Base-by-base conservation (phyloP, 148 eudicot genomes). In the Rhododendron kiyosumense region DNA sequence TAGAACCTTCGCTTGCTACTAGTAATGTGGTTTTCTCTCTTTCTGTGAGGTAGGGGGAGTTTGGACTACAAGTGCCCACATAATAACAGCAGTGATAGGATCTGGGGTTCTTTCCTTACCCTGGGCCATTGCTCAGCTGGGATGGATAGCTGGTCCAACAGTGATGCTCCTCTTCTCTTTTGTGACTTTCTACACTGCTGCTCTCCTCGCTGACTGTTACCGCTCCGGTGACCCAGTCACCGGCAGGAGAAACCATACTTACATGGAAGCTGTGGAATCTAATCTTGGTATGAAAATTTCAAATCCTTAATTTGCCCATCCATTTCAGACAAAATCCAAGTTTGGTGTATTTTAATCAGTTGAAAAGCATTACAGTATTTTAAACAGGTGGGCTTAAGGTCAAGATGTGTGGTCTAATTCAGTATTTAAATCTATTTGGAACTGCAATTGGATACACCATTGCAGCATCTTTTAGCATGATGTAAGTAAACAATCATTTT, bases 391-490 rank as follows among this genome's bases (percentile, higher is more conserved):
- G 94, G 9, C 43, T 28, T 17, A 87, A 93, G 88, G 90, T 91
- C 69, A 92, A 93, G 73, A n/a, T 94, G 0, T 94, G 96, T 91
- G 96, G 96, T 65, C 34, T 93, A 26, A 88, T 92, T 86, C 96
- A 94, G 90, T 94, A 94, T 80, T n/a, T 91, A 86, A 94, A 93
- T 74, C 91, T 94, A 5, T 91, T 93, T 71, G 96, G 95, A 34
- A 87, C 88, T 49, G 92, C 95, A 45, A 88, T 92, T 83, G 96
- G 96, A 11, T 94, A 93, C 89, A 94, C 96, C 22, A 94, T 94
- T 86, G 94, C 94, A 63, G 90, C 95, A 36, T 93, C 96, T 11
- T 92, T 92, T 84, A 94, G 96, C 87, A 94, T 94, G 96, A 90
- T 93, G 96, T 94, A 83, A 92, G 93, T 83, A 54, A 63, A 48